phyloP scores from a whole-genome alignment of 495 filamentous ascomycete genomes.

The Aspergillus indologenus region DNA sequence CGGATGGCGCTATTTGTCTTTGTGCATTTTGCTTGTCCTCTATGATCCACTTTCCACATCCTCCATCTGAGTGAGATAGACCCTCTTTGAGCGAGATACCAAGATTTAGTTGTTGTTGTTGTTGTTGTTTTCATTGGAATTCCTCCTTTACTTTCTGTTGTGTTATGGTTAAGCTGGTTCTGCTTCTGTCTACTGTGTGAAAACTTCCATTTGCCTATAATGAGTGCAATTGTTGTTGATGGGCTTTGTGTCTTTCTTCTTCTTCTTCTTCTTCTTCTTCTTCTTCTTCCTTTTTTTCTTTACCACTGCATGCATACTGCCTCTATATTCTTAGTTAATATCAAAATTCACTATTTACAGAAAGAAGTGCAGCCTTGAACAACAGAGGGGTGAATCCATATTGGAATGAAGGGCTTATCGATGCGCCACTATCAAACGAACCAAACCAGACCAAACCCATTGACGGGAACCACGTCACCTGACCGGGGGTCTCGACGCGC shows the following conservation, averaged over 20 bases:
- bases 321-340: neutral
- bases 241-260: neutral
- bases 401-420: too few relatives aligned
- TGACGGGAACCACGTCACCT: constrained; percentile 29
- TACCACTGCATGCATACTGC: neutral
- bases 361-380: too few relatives aligned
- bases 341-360: neutral
- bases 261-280: neutral
- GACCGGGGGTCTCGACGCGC: constrained; percentile 38
- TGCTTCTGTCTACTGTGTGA: constrained; percentile 8
- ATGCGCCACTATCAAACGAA: neutral
- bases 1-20: constrained; percentile 40
- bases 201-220: constrained; percentile 3
- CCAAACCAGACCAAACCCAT: constrained; percentile 2
- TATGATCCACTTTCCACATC: constrained; percentile 26
- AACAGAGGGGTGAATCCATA: neutral
- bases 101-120: constrained; percentile 33
- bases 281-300: neutral
- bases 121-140: constrained; percentile 19
- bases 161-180: constrained; percentile 10
- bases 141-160: constrained; percentile 11
- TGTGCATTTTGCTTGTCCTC: constrained; percentile 36
- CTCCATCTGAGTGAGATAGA: constrained; percentile 46
- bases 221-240: neutral
- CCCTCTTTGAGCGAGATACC: constrained; percentile 47